A percentile compares a stretch with the other conserved stretches of the same genome.
phyloP scores from a whole-genome alignment of 805 yeast genomes.

The Ogataea nakhonphanomensis region DNA sequence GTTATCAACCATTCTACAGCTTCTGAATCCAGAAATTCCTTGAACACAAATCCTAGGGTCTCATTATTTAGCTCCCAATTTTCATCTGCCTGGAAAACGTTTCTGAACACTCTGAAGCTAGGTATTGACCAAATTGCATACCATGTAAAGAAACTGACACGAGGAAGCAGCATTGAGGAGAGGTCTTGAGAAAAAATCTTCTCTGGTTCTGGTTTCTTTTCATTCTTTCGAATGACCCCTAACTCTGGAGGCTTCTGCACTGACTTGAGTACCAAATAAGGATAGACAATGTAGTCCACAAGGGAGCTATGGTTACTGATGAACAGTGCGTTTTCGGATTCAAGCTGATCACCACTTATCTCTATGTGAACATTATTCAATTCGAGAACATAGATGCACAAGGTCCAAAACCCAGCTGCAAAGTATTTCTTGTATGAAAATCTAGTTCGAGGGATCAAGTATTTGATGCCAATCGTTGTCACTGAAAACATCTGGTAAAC shows the following conservation, averaged over 20 bases:
- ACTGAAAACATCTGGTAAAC: conserved; percentile 16
- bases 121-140: conserved; percentile 63
- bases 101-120: conserved; percentile 41
- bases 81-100: conserved; percentile 58
- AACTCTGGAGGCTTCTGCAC: conserved; percentile 9
- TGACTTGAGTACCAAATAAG: conserved; percentile 36
- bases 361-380: conserved; percentile 37
- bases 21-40: conserved; percentile 34
- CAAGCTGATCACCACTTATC: conserved; percentile 42
- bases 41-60: conserved; percentile 33
- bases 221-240: conserved; percentile 1
- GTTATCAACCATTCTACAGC: conserved; percentile 56
- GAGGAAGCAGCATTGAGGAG: conserved; percentile 36
- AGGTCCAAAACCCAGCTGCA: conserved; percentile 33
- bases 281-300: conserved; percentile 59
- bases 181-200: conserved; percentile 26
- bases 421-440: conserved; percentile 20
- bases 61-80: conserved; percentile 57
- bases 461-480: conserved; percentile 16
- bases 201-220: conserved; percentile 7
- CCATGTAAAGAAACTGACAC: conserved; percentile 68
- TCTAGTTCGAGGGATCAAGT: conserved; percentile 24
- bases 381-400: conserved; percentile 33
- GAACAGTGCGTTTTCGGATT: conserved; percentile 35
- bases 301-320: conserved; percentile 64